phyloP scores from a whole-genome alignment of 2,329 filamentous ascomycete genomes.

The Zymoseptoria ardabiliae region DNA sequence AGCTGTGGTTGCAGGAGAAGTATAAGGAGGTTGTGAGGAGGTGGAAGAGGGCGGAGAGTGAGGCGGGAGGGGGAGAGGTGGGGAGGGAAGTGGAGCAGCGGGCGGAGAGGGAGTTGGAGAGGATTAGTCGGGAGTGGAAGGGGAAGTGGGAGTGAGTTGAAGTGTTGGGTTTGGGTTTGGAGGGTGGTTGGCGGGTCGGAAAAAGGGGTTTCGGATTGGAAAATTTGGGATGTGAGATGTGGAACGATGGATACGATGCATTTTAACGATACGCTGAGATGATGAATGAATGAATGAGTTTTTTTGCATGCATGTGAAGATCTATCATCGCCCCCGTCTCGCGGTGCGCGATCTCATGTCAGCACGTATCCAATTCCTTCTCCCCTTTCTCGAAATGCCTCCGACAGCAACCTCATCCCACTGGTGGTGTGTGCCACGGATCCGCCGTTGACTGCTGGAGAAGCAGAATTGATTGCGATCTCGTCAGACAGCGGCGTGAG shows the following conservation, averaged over 20 bases:
- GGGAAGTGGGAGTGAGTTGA: constrained; percentile 39
- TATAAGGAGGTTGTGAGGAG: constrained; percentile 32
- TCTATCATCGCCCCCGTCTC: too few species aligned
- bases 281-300: background rate
- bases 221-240: background rate
- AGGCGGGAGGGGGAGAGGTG: constrained; percentile 32
- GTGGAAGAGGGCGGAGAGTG: constrained; percentile 34
- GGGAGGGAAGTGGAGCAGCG: constrained; percentile 51
- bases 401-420: too few species aligned
- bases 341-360: too few species aligned
- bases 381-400: too few species aligned
- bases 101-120: constrained; percentile 46
- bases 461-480: too few species aligned
- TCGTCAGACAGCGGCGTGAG: too few species aligned
- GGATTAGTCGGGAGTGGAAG: constrained; percentile 45
- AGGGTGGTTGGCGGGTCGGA: too few species aligned
- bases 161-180: too few species aligned
- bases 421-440: too few species aligned
- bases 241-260: background rate
- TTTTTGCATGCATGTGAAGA: background rate
- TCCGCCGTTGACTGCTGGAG: too few species aligned
- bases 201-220: background rate
- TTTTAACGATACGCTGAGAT: background rate
- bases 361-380: too few species aligned
- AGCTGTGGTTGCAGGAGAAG: constrained; percentile 52